phyloP scores from a whole-genome alignment of 2,329 filamentous ascomycete genomes.

The Capronia coronata region DNA sequence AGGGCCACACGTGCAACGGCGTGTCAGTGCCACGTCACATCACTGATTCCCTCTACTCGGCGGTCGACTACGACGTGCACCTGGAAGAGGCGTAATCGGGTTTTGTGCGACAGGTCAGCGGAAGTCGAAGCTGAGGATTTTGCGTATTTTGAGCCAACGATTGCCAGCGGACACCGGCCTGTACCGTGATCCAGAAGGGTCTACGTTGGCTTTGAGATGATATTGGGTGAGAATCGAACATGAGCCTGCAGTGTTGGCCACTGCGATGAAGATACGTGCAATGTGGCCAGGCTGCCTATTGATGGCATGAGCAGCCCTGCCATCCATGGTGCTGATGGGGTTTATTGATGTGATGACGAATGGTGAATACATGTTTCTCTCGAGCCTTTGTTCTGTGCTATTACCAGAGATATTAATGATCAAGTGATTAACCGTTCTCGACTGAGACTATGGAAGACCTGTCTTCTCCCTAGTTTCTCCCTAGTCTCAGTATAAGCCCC shows the following conservation, averaged over 20 bases:
- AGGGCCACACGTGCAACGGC: slow-evolving; percentile 16
- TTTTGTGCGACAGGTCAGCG: no score
- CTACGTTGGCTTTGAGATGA: slow-evolving; percentile 18
- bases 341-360: background rate
- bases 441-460: no score
- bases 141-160: slow-evolving; percentile 11
- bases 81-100: slow-evolving; percentile 1
- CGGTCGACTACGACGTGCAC: background rate
- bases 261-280: slow-evolving; percentile 23
- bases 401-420: background rate
- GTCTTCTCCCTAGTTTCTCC: no score
- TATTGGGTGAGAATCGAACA: slow-evolving; percentile 19
- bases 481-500: no score
- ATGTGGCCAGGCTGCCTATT: slow-evolving; percentile 5
- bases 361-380: background rate
- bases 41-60: slow-evolving; percentile 2
- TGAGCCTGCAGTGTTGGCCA: slow-evolving; percentile 6
- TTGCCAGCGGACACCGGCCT: slow-evolving; percentile 3
- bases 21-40: slow-evolving; percentile 9
- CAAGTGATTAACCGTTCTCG: no score
- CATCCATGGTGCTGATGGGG: background rate
- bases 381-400: background rate
- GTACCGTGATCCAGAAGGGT: slow-evolving; percentile 4
- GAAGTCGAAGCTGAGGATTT: slow-evolving; percentile 19
- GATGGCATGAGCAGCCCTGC: background rate